A percentile compares a stretch with the other conserved stretches of the same genome.
These are phyloP conservation scores for Pseudonitzschia multiseries DNA, from an alignment of 108 stramenopile species.

Conservation along the genomic window DNA sequence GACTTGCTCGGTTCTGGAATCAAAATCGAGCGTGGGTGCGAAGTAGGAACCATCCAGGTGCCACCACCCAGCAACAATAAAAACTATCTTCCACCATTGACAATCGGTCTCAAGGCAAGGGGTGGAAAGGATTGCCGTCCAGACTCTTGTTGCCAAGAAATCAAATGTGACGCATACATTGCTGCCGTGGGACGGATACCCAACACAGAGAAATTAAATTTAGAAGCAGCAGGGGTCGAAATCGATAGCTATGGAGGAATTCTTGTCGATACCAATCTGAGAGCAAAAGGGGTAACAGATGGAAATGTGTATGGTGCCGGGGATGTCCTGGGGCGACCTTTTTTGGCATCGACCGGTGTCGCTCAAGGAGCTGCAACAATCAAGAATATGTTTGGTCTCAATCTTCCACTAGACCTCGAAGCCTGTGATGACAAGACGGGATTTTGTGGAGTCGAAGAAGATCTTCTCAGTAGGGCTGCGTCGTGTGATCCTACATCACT, in stretches of 20 bases:
- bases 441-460: conserved; percentile 37
- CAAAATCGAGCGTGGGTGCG: conserved; percentile 63
- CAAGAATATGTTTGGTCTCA: conserved; percentile 47
- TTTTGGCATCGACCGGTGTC: conserved; percentile 76
- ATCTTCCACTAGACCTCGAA: neutral
- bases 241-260: conserved; percentile 75
- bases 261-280: conserved; percentile 52
- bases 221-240: conserved; percentile 62
- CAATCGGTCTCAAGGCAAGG: conserved; percentile 54
- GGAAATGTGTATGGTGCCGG: conserved; percentile 82
- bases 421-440: conserved; percentile 24
- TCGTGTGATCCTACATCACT: conserved; percentile 74
- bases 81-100: conserved; percentile 44
- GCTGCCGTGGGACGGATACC: conserved; percentile 81
- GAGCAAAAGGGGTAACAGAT: conserved; percentile 42
- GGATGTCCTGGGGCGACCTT: conserved; percentile 79
- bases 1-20: conserved; percentile 65
- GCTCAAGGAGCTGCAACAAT: conserved; percentile 75
- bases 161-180: conserved; percentile 71
- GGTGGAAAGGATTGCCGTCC: conserved; percentile 45
- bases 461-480: conserved; percentile 28
- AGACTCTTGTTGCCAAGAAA: conserved; percentile 35
- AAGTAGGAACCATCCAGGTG: conserved; percentile 58
- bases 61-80: conserved; percentile 37
- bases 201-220: conserved; percentile 71